Base-by-base conservation (phyloP, 1,284 basidiomycete genomes). In the Melampsora larici-populina region DNA sequence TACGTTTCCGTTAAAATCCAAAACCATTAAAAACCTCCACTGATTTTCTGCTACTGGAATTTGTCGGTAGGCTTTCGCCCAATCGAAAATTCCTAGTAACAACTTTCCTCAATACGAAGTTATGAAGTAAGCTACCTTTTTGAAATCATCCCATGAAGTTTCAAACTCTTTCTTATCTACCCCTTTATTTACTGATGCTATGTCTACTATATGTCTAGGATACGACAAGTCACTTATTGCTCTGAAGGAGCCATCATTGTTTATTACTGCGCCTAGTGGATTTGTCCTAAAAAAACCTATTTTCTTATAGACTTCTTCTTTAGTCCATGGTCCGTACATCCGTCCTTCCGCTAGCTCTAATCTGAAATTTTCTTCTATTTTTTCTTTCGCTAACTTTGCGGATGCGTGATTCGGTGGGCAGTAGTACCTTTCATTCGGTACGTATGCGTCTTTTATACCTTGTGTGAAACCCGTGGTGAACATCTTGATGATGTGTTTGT, bases 71-170 rank as follows among this genome's bases (percentile, higher is more conserved):
- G n/a, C n/a, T n/a, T n/a, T n/a, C n/a, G n/a, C n/a, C n/a, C n/a
- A n/a, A n/a, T n/a, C n/a, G n/a, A n/a, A n/a, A n/a, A n/a, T n/a
- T n/a, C n/a, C n/a, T n/a, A n/a, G n/a, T n/a, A n/a, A n/a, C n/a
- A n/a, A n/a, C n/a, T n/a, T n/a, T n/a, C n/a, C n/a, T n/a, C n/a
- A 68, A 15, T 26, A n/a, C 48, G 40, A 7, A n/a, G n/a, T n/a
- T 31, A 17, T 15, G 13, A 69, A 24, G 29, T 48, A 69, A 24
- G n/a, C 24, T 7, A 26, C 46, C 15, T 29, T n/a, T 40, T 49
- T 46, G 24, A 48, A 69, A 69, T 69, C 33, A 24, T 69, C 67
- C 67, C 67, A 69, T 17, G 67, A 43, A 8, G 67, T n/a, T n/a
- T n/a, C n/a, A n/a, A n/a, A n/a, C n/a, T n/a, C n/a, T n/a, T n/a